Conservation (phyloP, 768 basidiomycete genomes). For the Lentinus brumalis region DNA sequence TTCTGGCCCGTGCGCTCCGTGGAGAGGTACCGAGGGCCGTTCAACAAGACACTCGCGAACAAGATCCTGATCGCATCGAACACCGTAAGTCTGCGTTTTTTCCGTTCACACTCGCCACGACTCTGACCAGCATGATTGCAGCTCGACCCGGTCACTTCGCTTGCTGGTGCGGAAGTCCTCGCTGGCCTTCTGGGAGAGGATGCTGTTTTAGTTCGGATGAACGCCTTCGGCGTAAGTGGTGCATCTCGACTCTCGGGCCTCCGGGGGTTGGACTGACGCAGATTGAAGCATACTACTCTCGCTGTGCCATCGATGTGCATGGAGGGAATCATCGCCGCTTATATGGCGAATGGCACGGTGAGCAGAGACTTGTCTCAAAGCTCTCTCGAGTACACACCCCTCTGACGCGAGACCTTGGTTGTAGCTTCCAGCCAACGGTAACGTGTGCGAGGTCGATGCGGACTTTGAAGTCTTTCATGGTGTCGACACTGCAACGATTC, state of each 20-base stretch:
- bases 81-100: background rate
- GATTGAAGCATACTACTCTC: background rate
- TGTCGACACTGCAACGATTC: constrained; percentile 2
- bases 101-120: background rate
- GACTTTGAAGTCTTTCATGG: constrained; percentile 12
- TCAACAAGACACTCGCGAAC: constrained; percentile 13
- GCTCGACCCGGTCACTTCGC: background rate
- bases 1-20: constrained; percentile 9
- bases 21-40: constrained; percentile 18
- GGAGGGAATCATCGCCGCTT: background rate
- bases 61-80: constrained; percentile 15
- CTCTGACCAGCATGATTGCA: background rate
- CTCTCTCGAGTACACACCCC: no score
- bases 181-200: background rate
- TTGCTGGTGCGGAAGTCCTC: background rate
- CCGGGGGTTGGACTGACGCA: no score
- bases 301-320: constrained; percentile 1
- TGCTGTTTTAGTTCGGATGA: background rate
- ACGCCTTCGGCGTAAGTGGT: background rate
- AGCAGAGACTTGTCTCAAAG: background rate
- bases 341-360: constrained; percentile 5
- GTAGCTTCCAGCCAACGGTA: constrained; percentile 5
- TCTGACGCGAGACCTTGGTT: no score
- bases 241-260: no score
- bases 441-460: background rate